Evolutionary conservation across 2,329 filamentous ascomycete species (phyloP).

Genomic region (Magnaporthales sp.): DNA sequence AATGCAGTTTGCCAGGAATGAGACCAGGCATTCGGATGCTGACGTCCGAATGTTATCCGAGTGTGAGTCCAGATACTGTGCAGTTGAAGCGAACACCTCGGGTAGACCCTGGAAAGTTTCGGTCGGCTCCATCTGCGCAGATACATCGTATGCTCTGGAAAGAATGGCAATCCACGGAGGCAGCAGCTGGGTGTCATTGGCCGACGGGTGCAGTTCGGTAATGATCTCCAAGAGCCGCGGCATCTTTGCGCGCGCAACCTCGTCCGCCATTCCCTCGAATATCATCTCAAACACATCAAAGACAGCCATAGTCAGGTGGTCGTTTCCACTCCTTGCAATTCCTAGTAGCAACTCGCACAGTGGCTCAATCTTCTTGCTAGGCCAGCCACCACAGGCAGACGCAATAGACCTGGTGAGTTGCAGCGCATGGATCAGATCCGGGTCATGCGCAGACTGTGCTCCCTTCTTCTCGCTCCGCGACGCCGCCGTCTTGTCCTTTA

Average conservation of each 20-base stretch:
- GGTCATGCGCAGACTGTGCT: slow-evolving; percentile 57
- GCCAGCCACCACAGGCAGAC: slow-evolving; percentile 83
- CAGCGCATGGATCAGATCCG: slow-evolving; percentile 80
- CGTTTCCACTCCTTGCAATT: slow-evolving; percentile 84
- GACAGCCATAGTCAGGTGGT: slow-evolving; percentile 91
- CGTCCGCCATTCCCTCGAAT: slow-evolving; percentile 84
- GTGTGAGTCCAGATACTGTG: slow-evolving; percentile 73
- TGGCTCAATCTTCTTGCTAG: slow-evolving; percentile 87
- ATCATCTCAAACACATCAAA: slow-evolving; percentile 98
- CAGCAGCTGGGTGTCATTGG: slow-evolving; percentile 89
- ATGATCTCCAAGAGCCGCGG: slow-evolving; percentile 87
- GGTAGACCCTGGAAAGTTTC: slow-evolving; percentile 90
- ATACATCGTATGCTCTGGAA: slow-evolving; percentile 89
- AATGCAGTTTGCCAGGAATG: slow-evolving; percentile 84
- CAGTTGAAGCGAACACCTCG: slow-evolving; percentile 71
- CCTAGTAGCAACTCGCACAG: slow-evolving; percentile 82
- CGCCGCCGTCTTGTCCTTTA: slow-evolving; percentile 55
- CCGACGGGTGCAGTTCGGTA: slow-evolving; percentile 78
- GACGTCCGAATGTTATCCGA: slow-evolving; percentile 92
- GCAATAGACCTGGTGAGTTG: slow-evolving; percentile 90
- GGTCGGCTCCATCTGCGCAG: slow-evolving; percentile 77
- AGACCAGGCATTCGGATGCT: slow-evolving; percentile 88
- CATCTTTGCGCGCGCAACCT: slow-evolving; percentile 81
- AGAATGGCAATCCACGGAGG: slow-evolving; percentile 96
- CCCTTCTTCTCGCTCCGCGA: slow-evolving; percentile 63